These are phyloP conservation scores for Pulveroboletus sp. DNA, from an alignment of 768 basidiomycete genomes.

Conservation along the genomic window DNA sequence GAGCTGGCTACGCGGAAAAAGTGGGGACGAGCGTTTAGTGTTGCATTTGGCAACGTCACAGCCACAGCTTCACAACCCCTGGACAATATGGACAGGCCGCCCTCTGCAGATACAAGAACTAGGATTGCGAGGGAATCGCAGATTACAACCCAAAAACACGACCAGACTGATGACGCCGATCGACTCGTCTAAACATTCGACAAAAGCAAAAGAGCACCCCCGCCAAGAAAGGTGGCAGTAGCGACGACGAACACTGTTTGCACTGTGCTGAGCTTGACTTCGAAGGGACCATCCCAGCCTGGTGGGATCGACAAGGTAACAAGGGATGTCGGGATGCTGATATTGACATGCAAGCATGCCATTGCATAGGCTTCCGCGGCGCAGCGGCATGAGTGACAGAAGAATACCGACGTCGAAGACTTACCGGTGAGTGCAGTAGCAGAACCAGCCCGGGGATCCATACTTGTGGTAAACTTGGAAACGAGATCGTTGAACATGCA, in stretches of 20 bases:
- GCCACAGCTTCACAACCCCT: conserved; percentile 10
- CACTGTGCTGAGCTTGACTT: conserved; percentile 39
- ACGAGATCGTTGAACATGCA: conserved; percentile 63
- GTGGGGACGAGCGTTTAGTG: too few species aligned
- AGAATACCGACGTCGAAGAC: conserved; percentile 11
- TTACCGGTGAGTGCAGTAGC: conserved; percentile 52
- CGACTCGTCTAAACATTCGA: conserved; percentile 41
- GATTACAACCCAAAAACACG: not conserved
- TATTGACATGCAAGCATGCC: conserved; percentile 40
- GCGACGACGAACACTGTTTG: conserved; percentile 43
- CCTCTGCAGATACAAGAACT: not conserved
- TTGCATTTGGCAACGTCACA: conserved; percentile 4
- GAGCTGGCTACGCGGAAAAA: too few species aligned
- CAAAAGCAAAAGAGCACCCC: conserved; percentile 46
- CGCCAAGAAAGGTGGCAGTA: conserved; percentile 43
- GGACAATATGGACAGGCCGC: too few species aligned
- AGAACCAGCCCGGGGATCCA: conserved; percentile 57
- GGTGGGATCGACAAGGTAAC: conserved; percentile 43
- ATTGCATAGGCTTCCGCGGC: conserved; percentile 46
- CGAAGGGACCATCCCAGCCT: conserved; percentile 60
- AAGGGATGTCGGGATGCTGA: conserved; percentile 35
- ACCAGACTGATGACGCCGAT: not conserved
- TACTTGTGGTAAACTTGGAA: conserved; percentile 39
- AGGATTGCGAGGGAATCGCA: not conserved
- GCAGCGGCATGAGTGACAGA: conserved; percentile 5